These are phyloP conservation scores for Wallacemonas sp. DNA, from an alignment of 208 protist genomes.

Conservation along the genomic window DNA sequence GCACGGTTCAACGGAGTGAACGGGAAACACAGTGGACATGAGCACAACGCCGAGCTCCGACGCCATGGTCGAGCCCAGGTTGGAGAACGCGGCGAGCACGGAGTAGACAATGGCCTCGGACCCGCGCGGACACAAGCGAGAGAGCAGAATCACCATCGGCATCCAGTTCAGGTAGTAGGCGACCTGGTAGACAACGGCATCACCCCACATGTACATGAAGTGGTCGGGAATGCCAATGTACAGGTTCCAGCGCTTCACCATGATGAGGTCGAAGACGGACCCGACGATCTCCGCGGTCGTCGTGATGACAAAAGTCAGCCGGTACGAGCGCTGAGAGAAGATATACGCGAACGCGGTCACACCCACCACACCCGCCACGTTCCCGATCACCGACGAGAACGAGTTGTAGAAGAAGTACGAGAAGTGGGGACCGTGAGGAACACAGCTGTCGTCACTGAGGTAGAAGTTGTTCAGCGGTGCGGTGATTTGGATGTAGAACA, in stretches of 20 bases:
- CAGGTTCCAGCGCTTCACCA: constrained; percentile 26
- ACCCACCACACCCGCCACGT: constrained; percentile 20
- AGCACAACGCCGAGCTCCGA: constrained; percentile 29
- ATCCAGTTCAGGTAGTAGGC: constrained; percentile 39
- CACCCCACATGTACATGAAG: constrained; percentile 35
- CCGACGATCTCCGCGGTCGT: constrained; percentile 16
- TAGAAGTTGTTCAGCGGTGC: constrained; percentile 43
- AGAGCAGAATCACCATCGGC: constrained; percentile 37
- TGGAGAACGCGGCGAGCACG: constrained; percentile 32
- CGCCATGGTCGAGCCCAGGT: constrained; percentile 34
- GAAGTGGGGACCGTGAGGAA: constrained; percentile 30
- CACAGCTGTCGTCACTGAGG: constrained; percentile 13
- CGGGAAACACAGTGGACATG: constrained; percentile 27
- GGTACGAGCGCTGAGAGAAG: constrained; percentile 25
- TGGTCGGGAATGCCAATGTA: constrained; percentile 21
- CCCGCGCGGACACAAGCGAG: constrained; percentile 35
- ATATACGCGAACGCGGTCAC: constrained; percentile 21
- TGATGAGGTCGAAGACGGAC: constrained; percentile 26
- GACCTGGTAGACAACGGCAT: constrained; percentile 36
- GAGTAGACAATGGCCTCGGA: constrained; percentile 42
- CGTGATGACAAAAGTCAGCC: constrained; percentile 24
- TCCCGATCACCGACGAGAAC: constrained; percentile 18
- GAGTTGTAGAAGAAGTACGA: constrained; percentile 37
- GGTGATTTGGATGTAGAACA: constrained; percentile 36
- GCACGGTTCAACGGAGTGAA: constrained; percentile 34